A percentile compares a stretch with the other conserved stretches of the same genome.
These are phyloP conservation scores for Bolboschoenoplectus hybrid DNA, from an alignment of 202 grass and related monocot species.

Conservation along the genomic window DNA sequence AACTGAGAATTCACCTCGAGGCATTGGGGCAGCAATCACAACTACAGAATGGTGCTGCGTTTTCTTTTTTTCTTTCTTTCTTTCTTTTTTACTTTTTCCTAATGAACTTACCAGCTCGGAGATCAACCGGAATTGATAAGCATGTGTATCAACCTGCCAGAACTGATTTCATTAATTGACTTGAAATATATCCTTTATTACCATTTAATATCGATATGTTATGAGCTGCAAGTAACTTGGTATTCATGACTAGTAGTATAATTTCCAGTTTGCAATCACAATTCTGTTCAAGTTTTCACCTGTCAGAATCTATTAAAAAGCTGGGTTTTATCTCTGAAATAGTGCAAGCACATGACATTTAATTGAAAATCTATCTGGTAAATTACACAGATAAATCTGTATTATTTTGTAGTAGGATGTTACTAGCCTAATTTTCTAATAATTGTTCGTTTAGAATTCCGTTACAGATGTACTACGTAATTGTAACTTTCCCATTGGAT, in stretches of 20 bases:
- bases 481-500: not conserved
- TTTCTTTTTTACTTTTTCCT: not conserved
- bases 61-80: not conserved
- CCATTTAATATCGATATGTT: not conserved
- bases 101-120: not conserved
- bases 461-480: not conserved
- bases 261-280: not conserved
- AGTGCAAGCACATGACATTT: not conserved
- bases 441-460: not conserved
- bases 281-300: not conserved
- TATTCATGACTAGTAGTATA: not conserved
- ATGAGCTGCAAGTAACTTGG: not conserved
- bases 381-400: not conserved
- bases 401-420: not conserved
- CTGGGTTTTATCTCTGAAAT: not conserved
- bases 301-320: not conserved
- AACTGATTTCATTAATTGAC: not conserved
- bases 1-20: conserved; percentile 31
- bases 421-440: not conserved
- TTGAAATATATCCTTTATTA: not conserved
- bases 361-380: not conserved
- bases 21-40: conserved; percentile 18
- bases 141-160: not conserved
- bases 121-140: not conserved
- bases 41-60: not conserved